A percentile compares a stretch with the other conserved stretches of the same genome.
These are phyloP conservation scores for Pochonia chlamydosporia DNA, from an alignment of 2,329 filamentous ascomycete species.

Conservation along the genomic window DNA sequence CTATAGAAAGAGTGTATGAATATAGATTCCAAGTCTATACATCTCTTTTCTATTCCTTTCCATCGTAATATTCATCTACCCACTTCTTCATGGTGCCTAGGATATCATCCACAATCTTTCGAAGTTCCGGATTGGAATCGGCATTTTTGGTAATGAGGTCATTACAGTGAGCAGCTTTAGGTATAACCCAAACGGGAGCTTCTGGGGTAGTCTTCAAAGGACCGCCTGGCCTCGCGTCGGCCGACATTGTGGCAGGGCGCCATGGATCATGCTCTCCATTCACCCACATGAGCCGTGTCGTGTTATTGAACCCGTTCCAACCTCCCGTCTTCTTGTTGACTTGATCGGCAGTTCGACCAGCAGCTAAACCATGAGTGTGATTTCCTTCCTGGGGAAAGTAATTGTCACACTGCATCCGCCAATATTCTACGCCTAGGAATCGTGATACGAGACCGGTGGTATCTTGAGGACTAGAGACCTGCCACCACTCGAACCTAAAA, in stretches of 20 bases:
- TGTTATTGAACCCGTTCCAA: constrained; percentile 45
- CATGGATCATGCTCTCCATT: background rate
- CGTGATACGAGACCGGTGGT: constrained; percentile 43
- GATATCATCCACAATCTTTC: constrained; percentile 27
- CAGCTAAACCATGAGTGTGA: constrained; percentile 17
- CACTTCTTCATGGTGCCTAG: constrained; percentile 44
- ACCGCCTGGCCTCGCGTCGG: background rate
- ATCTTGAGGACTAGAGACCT: constrained; percentile 11
- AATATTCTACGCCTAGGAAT: constrained; percentile 45
- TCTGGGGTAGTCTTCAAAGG: background rate
- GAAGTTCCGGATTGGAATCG: constrained; percentile 28
- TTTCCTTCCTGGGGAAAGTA: constrained; percentile 49
- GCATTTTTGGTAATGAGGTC: constrained; percentile 31
- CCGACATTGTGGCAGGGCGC: background rate
- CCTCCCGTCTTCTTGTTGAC: constrained; percentile 50
- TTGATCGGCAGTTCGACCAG: constrained; percentile 15
- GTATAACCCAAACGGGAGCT: background rate
- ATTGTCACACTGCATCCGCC: constrained; percentile 46
- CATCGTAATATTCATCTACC: constrained; percentile 40
- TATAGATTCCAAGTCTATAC: constrained; percentile 50
- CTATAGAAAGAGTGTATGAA: too few species aligned
- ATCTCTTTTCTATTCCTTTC: constrained; percentile 58
- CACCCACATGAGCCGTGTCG: constrained; percentile 46
- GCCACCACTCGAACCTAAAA: constrained; percentile 15
- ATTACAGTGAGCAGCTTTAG: background rate